Evolutionary conservation across 2,329 filamentous ascomycete genomes (phyloP).

Genomic region (Fusarium avenaceum): DNA sequence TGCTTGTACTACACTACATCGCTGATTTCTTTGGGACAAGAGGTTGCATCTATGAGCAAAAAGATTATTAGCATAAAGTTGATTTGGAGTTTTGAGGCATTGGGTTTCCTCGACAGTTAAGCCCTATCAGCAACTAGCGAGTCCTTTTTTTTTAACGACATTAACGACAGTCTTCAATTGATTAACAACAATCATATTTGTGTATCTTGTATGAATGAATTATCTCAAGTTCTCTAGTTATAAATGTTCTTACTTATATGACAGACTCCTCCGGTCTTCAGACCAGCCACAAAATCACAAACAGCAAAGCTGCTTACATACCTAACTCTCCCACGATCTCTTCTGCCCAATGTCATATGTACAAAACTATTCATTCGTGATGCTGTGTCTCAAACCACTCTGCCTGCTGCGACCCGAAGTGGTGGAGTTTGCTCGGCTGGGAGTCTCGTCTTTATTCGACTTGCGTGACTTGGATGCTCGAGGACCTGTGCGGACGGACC

Average conservation of each 20-base stretch:
- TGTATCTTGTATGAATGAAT: background rate
- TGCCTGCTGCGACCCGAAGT: slow-evolving; percentile 9
- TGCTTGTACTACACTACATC: background rate
- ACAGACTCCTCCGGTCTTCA: background rate
- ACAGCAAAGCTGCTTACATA: background rate
- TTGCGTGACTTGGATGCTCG: slow-evolving; percentile 25
- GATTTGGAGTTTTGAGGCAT: slow-evolving; percentile 42
- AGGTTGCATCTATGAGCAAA: slow-evolving; percentile 25
- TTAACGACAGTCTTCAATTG: slow-evolving; percentile 26
- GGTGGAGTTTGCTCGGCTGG: slow-evolving; percentile 5
- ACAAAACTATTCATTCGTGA: slow-evolving; percentile 9
- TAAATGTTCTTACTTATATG: background rate
- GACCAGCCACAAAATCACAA: background rate
- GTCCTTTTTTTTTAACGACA: slow-evolving; percentile 21
- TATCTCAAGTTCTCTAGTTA: background rate
- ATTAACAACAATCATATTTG: background rate
- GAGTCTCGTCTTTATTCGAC: slow-evolving; percentile 1
- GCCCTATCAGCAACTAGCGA: slow-evolving; percentile 14
- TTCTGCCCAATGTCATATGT: background rate
- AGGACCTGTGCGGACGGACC: slow-evolving; percentile 24
- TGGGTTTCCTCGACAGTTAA: slow-evolving; percentile 16
- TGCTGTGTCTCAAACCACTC: slow-evolving; percentile 34
- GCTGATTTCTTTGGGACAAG: slow-evolving; percentile 5
- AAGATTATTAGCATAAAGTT: slow-evolving; percentile 30
- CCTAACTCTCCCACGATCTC: background rate